These are phyloP conservation scores for Forsythia suspensa DNA, from an alignment of 257 asterid species.

Conservation along the genomic window DNA sequence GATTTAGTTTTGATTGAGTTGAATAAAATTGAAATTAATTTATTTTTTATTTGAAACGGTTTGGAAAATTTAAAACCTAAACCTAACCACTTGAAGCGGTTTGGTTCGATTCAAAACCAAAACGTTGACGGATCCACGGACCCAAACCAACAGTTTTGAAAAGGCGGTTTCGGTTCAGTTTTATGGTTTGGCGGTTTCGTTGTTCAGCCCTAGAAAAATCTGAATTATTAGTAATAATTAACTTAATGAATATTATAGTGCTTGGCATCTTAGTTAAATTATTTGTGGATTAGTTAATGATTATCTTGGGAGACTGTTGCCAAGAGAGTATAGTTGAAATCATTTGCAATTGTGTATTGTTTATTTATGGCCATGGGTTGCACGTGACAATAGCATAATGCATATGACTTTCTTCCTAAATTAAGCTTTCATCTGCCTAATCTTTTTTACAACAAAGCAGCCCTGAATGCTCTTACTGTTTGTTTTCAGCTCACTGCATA, in stretches of 20 bases:
- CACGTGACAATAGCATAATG: background rate
- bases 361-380: background rate
- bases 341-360: background rate
- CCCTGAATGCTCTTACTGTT: background rate
- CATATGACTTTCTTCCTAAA: background rate
- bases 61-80: no score
- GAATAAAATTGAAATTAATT: no score
- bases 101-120: no score
- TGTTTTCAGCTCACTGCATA: conserved; percentile 86
- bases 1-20: no score
- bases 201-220: no score
- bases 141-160: no score
- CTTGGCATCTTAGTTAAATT: background rate
- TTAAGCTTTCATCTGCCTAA: background rate
- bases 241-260: background rate
- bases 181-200: no score
- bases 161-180: no score
- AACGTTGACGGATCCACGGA: no score
- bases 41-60: no score
- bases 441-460: background rate
- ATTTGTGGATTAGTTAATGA: background rate
- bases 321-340: background rate
- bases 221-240: background rate
- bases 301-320: background rate
- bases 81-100: no score